These are phyloP conservation scores for Apophysomyces ossiformis DNA, from an alignment of 371 early-diverging fungal species.

Conservation along the genomic window DNA sequence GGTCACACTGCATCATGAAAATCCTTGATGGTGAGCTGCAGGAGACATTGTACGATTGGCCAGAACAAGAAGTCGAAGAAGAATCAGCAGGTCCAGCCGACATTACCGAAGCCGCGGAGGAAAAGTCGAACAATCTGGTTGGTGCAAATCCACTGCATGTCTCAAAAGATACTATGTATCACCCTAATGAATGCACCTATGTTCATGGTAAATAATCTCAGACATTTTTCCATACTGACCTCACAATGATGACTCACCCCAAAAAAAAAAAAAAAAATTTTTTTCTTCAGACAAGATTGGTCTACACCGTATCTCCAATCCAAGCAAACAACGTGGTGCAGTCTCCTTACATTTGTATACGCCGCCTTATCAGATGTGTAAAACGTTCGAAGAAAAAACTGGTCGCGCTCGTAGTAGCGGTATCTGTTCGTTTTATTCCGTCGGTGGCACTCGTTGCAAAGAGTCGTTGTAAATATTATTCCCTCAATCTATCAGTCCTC, in stretches of 20 bases:
- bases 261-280: too few species aligned
- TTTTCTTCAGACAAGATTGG: slow-evolving; percentile 74
- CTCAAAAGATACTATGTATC: slow-evolving; percentile 46
- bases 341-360: slow-evolving; percentile 94
- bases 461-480: slow-evolving; percentile 9
- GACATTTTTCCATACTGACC: slow-evolving; percentile 11
- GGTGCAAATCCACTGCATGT: slow-evolving; percentile 28
- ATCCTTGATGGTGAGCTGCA: slow-evolving; percentile 83
- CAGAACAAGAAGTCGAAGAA: slow-evolving; percentile 40
- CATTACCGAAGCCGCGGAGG: slow-evolving; percentile 33
- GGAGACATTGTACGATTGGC: slow-evolving; percentile 86
- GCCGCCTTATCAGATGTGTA: slow-evolving; percentile 87
- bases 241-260: background rate
- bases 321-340: slow-evolving; percentile 59
- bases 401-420: slow-evolving; percentile 73
- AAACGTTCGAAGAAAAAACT: slow-evolving; percentile 81
- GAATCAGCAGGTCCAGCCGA: slow-evolving; percentile 14
- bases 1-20: slow-evolving; percentile 95
- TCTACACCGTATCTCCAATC: slow-evolving; percentile 86
- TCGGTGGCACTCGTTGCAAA: slow-evolving; percentile 51
- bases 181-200: slow-evolving; percentile 80
- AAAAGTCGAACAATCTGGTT: slow-evolving; percentile 8
- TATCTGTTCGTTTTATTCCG: slow-evolving; percentile 71
- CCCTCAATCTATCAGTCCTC: too few species aligned
- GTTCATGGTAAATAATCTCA: slow-evolving; percentile 71